Conservation (phyloP, 768 basidiomycete species). For the Suillus americanus region DNA sequence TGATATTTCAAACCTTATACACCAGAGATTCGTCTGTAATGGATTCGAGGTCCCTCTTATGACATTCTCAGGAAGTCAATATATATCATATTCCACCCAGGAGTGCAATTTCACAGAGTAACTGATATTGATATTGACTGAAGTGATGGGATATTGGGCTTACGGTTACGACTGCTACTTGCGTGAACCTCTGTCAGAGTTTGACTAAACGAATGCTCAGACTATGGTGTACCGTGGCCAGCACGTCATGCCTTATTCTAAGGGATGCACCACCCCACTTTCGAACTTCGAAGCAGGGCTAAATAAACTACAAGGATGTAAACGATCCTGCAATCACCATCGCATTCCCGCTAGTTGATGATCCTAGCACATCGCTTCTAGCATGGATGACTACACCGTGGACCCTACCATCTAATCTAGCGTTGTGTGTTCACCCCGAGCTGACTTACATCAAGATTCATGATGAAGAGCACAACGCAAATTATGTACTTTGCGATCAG, state of each 20-base stretch:
- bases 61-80: too few species aligned
- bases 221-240: constrained; percentile 94
- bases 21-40: too few species aligned
- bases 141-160: too few species aligned
- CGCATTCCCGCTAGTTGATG: constrained; percentile 90
- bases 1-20: too few species aligned
- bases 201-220: too few species aligned
- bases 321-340: constrained; percentile 95
- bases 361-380: constrained; percentile 83
- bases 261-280: constrained; percentile 91
- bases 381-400: constrained; percentile 99
- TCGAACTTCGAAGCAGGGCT: constrained; percentile 97
- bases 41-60: too few species aligned
- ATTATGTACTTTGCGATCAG: constrained; percentile 90
- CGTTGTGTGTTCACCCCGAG: constrained; percentile 93
- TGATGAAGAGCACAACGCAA: constrained; percentile 81
- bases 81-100: too few species aligned
- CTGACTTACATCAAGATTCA: constrained; percentile 96
- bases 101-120: too few species aligned
- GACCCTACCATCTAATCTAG: constrained; percentile 96
- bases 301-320: constrained; percentile 89
- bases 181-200: too few species aligned
- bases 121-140: too few species aligned
- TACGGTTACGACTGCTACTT: too few species aligned
- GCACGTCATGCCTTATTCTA: constrained; percentile 97